phyloP scores from a whole-genome alignment of 805 yeast species.

The Suhomyces xylopsoci region DNA sequence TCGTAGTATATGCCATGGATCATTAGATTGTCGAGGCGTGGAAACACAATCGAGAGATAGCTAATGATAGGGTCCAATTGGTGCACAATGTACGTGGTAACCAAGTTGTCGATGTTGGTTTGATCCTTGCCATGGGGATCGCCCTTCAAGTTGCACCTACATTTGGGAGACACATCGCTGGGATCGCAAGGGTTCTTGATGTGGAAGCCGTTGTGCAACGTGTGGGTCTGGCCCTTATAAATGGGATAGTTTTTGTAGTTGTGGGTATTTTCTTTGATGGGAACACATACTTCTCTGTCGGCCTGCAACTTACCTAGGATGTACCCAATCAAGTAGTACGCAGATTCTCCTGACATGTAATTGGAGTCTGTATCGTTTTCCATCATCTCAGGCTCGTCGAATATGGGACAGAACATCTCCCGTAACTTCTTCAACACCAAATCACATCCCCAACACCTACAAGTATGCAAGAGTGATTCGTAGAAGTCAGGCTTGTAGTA shows the following conservation, averaged over 20 bases:
- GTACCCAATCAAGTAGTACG: slow-evolving; percentile 32
- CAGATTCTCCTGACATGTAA: slow-evolving; percentile 17
- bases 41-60: slow-evolving; percentile 22
- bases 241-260: slow-evolving; percentile 27
- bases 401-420: slow-evolving; percentile 20
- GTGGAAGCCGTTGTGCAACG: slow-evolving; percentile 32
- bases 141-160: slow-evolving; percentile 20
- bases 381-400: slow-evolving; percentile 9
- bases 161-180: slow-evolving; percentile 8
- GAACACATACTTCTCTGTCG: slow-evolving; percentile 36
- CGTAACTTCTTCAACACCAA: slow-evolving; percentile 21
- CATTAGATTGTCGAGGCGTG: slow-evolving; percentile 26
- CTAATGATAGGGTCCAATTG: slow-evolving; percentile 30
- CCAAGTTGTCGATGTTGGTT: slow-evolving; percentile 30
- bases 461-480: slow-evolving; percentile 33
- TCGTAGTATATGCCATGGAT: slow-evolving; percentile 36
- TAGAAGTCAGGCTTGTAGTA: slow-evolving; percentile 37
- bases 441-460: slow-evolving; percentile 37
- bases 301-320: slow-evolving; percentile 33
- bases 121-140: slow-evolving; percentile 23
- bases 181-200: slow-evolving; percentile 1
- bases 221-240: slow-evolving; percentile 34
- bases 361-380: slow-evolving; percentile 1
- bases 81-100: slow-evolving; percentile 33
- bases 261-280: slow-evolving; percentile 25